Evolutionary conservation across 306 rosid genomes (phyloP).

Genomic region (Psophocarpus tetragonolobus): DNA sequence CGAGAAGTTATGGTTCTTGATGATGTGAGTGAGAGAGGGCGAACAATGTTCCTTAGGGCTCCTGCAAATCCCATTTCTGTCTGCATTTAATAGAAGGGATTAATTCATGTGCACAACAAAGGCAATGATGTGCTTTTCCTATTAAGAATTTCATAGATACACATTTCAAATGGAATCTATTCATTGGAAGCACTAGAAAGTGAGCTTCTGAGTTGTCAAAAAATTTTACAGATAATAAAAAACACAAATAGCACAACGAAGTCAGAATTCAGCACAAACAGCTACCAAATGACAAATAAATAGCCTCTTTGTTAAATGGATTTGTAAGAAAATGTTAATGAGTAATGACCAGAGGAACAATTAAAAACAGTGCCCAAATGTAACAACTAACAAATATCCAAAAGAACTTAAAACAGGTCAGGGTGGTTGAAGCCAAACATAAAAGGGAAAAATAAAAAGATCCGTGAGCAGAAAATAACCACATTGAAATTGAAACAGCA

Average conservation of each 20-base stretch:
- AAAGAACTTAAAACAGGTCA: not conserved
- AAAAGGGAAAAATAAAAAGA: not conserved
- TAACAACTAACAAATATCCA: not conserved
- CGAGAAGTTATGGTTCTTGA: constrained; percentile 32
- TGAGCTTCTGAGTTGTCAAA: not conserved
- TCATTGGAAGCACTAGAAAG: not conserved
- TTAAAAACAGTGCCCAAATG: not conserved
- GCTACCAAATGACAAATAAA: not conserved
- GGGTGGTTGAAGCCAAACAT: not conserved
- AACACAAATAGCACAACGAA: not conserved
- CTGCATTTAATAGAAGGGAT: constrained; percentile 12
- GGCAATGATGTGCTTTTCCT: not conserved
- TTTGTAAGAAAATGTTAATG: not conserved
- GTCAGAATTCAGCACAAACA: not conserved
- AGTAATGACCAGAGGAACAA: not conserved
- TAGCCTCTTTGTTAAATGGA: not conserved
- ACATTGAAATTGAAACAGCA: not conserved
- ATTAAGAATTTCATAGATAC: not conserved
- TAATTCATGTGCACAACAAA: not conserved
- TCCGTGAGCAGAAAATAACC: not conserved
- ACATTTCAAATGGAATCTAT: not conserved
- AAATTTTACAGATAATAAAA: not conserved
- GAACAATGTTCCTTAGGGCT: constrained; percentile 53
- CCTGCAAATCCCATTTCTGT: constrained; percentile 65
- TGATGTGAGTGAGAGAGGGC: constrained; percentile 47